Evolutionary conservation across 768 basidiomycete genomes (phyloP), one percentile per base, ranked within the genome.

Genomic region (Podaxis sp.): DNA sequence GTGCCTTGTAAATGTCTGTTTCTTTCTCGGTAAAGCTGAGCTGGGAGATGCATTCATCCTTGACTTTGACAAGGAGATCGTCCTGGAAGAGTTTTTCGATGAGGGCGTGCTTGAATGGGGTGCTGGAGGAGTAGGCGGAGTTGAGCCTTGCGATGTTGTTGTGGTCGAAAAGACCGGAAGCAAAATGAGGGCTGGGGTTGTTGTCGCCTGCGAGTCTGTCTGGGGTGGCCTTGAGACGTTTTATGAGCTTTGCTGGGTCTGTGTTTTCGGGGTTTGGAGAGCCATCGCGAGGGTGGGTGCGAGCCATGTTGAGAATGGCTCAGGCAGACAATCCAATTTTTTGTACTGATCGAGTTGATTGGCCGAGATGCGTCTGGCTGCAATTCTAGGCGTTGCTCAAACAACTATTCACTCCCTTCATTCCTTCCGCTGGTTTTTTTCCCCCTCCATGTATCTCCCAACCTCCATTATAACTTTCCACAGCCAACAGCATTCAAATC

Each of bases 1-100:
- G 28, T 32, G 7, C 92, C 87, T 92, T 94, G 85, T 98, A 98
- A 65, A 98, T 98, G 70, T 98, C 96, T 2, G 96, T 98, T 79
- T 98, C 92, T 76, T 97, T 98, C 77, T 94, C 88, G 2, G 89
- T 83, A 71, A 95, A 94, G 71, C 80, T 87, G 62, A 95, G 82
- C 68, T 93, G 85, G 54, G 77, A 74, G 58, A 90, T 73, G 66
- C 91, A 92, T 72, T 95, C 93, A 67, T 93, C 88, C 74, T 91
- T 90, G 62, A 93, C 93, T 35, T 82, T 81, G 67, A 79, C 78
- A 35, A 98, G 79, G 27, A 98, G 80, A 5, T 88, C 88, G 65
- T 95, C 89, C 67, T 89, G 86, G 73, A 98, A 90, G 18, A 98
- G 80, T 66, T 87, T 84, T 53, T 89, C 85, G 57, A 97, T 81